phyloP scores from a whole-genome alignment of 2,329 filamentous ascomycete species.

The Penicillium decumbens region DNA sequence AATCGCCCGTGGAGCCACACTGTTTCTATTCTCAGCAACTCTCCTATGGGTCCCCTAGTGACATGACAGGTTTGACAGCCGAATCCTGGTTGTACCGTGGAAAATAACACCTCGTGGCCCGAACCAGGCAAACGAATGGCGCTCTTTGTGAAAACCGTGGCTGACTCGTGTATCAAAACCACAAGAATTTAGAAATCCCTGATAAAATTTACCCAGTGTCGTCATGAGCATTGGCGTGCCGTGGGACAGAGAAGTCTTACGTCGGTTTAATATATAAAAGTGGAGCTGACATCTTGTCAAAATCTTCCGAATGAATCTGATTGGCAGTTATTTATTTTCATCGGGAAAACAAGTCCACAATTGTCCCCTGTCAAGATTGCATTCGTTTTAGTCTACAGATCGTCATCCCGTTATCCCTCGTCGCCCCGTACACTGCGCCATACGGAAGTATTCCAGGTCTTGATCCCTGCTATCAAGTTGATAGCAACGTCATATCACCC shows the following conservation, averaged over 20 bases:
- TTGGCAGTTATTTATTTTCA: not conserved
- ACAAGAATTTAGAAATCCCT: not conserved
- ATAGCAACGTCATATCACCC: conserved; percentile 15
- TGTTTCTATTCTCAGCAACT: not conserved
- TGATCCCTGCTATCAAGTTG: conserved; percentile 3
- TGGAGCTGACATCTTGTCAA: conserved; percentile 4
- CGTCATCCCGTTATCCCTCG: conserved; percentile 1
- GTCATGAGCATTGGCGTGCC: conserved; percentile 12
- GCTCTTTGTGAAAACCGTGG: not conserved
- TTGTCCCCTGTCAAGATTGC: not conserved
- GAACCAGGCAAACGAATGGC: not conserved
- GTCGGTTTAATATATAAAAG: conserved; percentile 27
- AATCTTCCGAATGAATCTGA: not conserved
- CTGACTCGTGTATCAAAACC: not conserved
- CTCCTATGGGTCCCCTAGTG: not conserved
- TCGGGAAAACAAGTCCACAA: not conserved
- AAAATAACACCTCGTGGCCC: conserved; percentile 11
- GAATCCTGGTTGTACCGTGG: conserved; percentile 11
- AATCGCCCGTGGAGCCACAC: not conserved
- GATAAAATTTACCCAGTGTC: conserved; percentile 5
- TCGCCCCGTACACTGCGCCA: conserved; percentile 2
- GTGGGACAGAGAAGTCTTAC: conserved; percentile 15
- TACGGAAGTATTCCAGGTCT: conserved; percentile 7
- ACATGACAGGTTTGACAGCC: not conserved
- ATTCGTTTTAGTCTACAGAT: not conserved